Conservation (phyloP, 306 rosid species). For the Gastrolobium villosum region DNA sequence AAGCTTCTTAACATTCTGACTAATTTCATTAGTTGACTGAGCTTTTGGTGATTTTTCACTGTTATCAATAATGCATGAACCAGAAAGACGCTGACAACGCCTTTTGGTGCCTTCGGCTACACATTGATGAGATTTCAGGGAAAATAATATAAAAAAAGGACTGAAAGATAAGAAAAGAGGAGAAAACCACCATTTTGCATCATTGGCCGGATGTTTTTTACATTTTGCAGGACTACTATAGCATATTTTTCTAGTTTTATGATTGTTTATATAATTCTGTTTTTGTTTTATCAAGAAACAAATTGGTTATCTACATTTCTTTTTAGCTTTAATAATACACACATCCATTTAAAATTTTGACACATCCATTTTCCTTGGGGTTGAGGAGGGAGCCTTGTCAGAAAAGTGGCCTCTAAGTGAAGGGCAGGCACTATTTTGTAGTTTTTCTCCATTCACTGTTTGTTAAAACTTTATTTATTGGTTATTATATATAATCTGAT, state of each 20-base stretch:
- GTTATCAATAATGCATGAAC: neutral
- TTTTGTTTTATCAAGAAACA: neutral
- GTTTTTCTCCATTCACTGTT: conserved; percentile 9
- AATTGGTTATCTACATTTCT: neutral
- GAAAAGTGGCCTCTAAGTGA: conserved; percentile 18
- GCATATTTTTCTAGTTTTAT: conserved; percentile 7
- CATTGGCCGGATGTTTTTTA: conserved; percentile 4
- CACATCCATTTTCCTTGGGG: conserved; percentile 1
- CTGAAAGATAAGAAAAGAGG: conserved; percentile 6
- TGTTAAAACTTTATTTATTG: conserved; percentile 8
- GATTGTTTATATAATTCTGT: neutral
- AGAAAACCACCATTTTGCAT: conserved; percentile 3
- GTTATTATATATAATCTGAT: conserved; percentile 30
- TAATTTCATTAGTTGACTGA: conserved; percentile 17
- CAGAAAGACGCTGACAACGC: neutral
- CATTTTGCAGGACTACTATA: neutral
- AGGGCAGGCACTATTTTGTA: conserved; percentile 2
- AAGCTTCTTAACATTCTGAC: conserved; percentile 9
- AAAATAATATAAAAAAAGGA: neutral
- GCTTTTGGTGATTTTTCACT: neutral
- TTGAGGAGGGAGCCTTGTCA: neutral
- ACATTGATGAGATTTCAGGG: neutral
- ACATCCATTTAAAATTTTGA: neutral
- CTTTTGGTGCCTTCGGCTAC: neutral
- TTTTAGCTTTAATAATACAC: neutral